These are phyloP conservation scores for Filosporella fistucella DNA, from an alignment of 495 filamentous ascomycete genomes.

Conservation along the genomic window DNA sequence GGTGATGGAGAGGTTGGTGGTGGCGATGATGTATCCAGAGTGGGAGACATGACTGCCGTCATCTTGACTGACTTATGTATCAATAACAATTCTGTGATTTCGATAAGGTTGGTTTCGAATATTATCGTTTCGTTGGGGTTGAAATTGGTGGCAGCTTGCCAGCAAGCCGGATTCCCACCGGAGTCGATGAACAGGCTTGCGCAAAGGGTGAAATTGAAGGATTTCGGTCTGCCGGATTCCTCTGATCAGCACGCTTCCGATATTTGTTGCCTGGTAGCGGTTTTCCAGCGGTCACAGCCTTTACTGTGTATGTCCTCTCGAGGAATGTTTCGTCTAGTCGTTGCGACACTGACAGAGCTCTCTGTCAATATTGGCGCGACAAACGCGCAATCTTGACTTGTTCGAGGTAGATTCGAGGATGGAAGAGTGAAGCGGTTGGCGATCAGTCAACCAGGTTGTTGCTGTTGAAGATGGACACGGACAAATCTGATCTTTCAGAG, in stretches of 20 bases:
- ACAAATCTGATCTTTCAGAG: constrained; percentile 10
- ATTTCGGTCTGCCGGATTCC: constrained; percentile 4
- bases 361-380: constrained; percentile 19
- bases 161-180: constrained; percentile 14
- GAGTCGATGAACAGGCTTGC: constrained; percentile 10
- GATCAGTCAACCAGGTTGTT: constrained; percentile 9
- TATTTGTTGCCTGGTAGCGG: background rate
- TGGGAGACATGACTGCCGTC: constrained; percentile 53
- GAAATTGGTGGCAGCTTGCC: constrained; percentile 12
- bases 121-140: constrained; percentile 10
- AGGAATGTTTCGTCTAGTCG: constrained; percentile 11
- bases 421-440: constrained; percentile 1
- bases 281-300: constrained; percentile 4
- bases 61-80: constrained; percentile 25
- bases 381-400: constrained; percentile 13
- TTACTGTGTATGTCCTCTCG: too few relatives aligned
- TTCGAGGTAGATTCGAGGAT: constrained; percentile 16
- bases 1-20: constrained; percentile 49
- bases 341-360: constrained; percentile 7
- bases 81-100: too few relatives aligned
- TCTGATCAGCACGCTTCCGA: too few relatives aligned
- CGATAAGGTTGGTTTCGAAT: background rate
- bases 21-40: constrained; percentile 32
- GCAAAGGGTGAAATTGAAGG: constrained; percentile 6
- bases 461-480: background rate